A percentile compares a stretch with the other conserved stretches of the same genome.
These are phyloP conservation scores for Parascedosporium putredinis DNA, from an alignment of 2,329 filamentous ascomycete species.

Conservation along the genomic window DNA sequence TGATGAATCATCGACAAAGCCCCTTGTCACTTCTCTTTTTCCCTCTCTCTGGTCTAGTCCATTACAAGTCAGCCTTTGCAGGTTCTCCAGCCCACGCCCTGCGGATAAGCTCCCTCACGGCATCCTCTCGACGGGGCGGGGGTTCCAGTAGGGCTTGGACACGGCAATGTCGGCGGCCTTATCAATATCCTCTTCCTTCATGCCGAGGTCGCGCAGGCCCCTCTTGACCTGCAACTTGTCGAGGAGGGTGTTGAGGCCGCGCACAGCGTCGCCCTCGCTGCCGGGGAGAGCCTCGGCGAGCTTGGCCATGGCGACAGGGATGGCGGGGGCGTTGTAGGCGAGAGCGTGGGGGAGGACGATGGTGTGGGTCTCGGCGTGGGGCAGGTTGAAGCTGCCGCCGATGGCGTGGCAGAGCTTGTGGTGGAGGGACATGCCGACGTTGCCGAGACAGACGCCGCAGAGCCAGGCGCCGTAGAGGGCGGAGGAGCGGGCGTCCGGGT, in stretches of 20 bases:
- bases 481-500: conserved; percentile 32
- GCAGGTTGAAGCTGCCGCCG: conserved; percentile 52
- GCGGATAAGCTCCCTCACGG: conserved; percentile 44
- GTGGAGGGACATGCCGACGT: conserved; percentile 52
- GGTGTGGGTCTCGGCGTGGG: conserved; percentile 56
- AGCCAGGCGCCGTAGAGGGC: conserved; percentile 57
- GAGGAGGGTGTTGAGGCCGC: conserved; percentile 45
- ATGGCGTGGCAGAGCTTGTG: conserved; percentile 59
- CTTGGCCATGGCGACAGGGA: conserved; percentile 40
- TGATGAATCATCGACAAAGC: no score
- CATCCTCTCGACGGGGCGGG: conserved; percentile 39
- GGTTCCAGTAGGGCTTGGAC: conserved; percentile 49
- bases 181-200: conserved; percentile 51
- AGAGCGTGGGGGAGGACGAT: conserved; percentile 52
- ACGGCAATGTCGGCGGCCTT: conserved; percentile 49
- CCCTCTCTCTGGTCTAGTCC: no score
- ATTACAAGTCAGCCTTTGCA: conserved; percentile 24
- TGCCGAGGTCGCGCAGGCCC: conserved; percentile 42
- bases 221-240: conserved; percentile 41
- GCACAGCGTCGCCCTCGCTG: conserved; percentile 46
- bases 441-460: conserved; percentile 49
- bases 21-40: no score
- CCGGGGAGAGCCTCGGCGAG: conserved; percentile 43
- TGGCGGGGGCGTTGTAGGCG: conserved; percentile 48
- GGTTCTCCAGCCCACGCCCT: conserved; percentile 51